Base-by-base conservation (phyloP, 257 asterid genomes). In the Nyctanthes arbortristis region DNA sequence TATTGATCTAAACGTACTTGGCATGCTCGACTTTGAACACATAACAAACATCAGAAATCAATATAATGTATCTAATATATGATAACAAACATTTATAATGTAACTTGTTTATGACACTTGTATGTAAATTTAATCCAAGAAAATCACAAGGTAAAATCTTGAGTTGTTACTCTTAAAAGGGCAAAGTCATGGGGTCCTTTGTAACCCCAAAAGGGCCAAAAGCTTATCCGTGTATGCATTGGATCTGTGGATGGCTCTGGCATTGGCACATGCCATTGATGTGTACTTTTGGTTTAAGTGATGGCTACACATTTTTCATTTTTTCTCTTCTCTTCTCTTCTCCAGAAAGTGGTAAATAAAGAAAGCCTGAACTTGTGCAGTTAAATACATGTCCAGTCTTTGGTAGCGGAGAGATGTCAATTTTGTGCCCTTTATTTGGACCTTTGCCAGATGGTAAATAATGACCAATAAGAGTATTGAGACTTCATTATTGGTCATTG, bases 241-340 rank as follows among this genome's bases (percentile, higher is more conserved):
- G 67, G 24, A 32, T 20, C 35, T 60, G 49, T 61, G 66, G 61
- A 16, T 54, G 68, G 63, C 57, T 75, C 76, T 70, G 68, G 59
- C 80, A 70, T 43, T 37, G 32, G 39, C 76, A 75, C 80, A 75
- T 75, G 80, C 69, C 64, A 18, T 35, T 65, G 67, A 7, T 35
- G 7, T 39, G 75, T 68, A 37, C 52, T 56, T 25, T 54, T n/a
- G n/a, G 31, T 13, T 37, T n/a, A 60, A 29, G 39, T 76, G 61
- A 56, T 60, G 75, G 37, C 11, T 37, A 22, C 70, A 39, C 39
- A 63, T 12, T 65, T 52, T 52, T n/a, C n/a, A n/a, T n/a, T n/a
- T n/a, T n/a, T n/a, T n/a, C n/a, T n/a, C n/a, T n/a, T n/a, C n/a
- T n/a, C n/a, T n/a, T n/a, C n/a, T n/a, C n/a, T 30, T 52, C 29